Conservation (phyloP, 2,329 filamentous ascomycete genomes). For the Aspergillus texensis region DNA sequence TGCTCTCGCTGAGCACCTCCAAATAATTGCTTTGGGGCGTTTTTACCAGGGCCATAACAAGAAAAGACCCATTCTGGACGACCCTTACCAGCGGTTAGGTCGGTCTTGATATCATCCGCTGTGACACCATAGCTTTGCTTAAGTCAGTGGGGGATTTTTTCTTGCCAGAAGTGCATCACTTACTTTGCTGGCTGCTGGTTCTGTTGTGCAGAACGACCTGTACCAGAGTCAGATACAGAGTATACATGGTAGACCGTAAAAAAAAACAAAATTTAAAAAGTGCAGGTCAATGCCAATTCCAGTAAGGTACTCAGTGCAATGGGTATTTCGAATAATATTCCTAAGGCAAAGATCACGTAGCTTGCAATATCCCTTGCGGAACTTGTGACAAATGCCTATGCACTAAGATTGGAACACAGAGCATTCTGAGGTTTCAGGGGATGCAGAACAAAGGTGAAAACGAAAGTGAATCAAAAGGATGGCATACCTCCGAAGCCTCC, state of each 20-base stretch:
- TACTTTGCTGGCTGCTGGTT: constrained; percentile 28
- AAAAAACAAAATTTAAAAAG: not conserved
- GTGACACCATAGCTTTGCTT: constrained; percentile 55
- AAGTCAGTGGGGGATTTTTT: constrained; percentile 20
- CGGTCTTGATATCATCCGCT: constrained; percentile 63
- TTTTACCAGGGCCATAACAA: constrained; percentile 75
- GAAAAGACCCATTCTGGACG: constrained; percentile 84
- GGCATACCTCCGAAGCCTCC: constrained; percentile 44
- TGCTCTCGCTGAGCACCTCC: constrained; percentile 78
- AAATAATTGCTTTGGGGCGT: constrained; percentile 80
- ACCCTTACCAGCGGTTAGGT: constrained; percentile 65
- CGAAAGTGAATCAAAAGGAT: not conserved
- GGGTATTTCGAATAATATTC: not conserved
- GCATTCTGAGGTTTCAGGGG: not conserved
- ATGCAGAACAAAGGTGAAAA: not conserved
- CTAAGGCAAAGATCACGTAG: not conserved
- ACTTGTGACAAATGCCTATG: not conserved
- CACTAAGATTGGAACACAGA: not conserved
- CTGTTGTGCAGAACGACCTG: constrained; percentile 26
- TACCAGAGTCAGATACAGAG: constrained; percentile 2
- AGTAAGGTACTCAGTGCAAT: not conserved
- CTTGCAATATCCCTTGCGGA: not conserved
- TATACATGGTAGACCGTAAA: not conserved
- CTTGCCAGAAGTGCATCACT: constrained; percentile 16
- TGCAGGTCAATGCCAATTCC: not conserved